Conservation (phyloP, 176 grass and related monocot genomes). For the Ampelocalamus luodianensis region DNA sequence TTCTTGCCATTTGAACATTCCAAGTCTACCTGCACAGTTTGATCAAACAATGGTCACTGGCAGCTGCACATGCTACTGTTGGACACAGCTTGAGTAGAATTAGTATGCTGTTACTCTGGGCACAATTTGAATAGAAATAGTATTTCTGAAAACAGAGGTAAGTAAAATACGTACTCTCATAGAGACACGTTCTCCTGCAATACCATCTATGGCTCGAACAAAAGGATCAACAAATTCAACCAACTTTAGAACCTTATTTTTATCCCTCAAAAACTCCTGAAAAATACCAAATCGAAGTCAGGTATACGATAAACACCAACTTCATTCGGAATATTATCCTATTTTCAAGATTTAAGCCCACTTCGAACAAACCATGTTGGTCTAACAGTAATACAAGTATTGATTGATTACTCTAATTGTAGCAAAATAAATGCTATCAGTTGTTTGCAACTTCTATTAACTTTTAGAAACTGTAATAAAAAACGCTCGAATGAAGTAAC, state of each 20-base stretch:
- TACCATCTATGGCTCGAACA: slow-evolving; percentile 78
- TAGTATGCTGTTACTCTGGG: background rate
- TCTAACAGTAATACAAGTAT: background rate
- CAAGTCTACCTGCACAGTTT: slow-evolving; percentile 66
- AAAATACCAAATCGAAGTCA: slow-evolving; percentile 25
- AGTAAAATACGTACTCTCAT: slow-evolving; percentile 75
- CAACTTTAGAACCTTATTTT: slow-evolving; percentile 66
- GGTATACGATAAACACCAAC: slow-evolving; percentile 5
- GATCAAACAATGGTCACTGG: slow-evolving; percentile 9
- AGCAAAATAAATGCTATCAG: background rate
- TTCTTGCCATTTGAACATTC: slow-evolving; percentile 67
- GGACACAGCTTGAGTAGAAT: slow-evolving; percentile 20
- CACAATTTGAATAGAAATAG: background rate
- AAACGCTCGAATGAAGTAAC: background rate
- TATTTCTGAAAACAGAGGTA: background rate
- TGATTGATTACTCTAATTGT: background rate
- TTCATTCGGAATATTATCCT: slow-evolving; percentile 24
- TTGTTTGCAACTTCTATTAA: slow-evolving; percentile 8
- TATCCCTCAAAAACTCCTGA: slow-evolving; percentile 83
- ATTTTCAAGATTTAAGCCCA: slow-evolving; percentile 17
- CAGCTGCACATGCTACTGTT: background rate
- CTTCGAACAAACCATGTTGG: too few species aligned
- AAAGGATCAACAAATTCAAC: slow-evolving; percentile 68
- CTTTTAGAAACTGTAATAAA: background rate
- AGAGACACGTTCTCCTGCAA: slow-evolving; percentile 72